Evolutionary conservation across 495 filamentous ascomycete genomes (phyloP), one percentile per base, ranked within the genome.

Genomic region (Aspergillus sclerotioniger): DNA sequence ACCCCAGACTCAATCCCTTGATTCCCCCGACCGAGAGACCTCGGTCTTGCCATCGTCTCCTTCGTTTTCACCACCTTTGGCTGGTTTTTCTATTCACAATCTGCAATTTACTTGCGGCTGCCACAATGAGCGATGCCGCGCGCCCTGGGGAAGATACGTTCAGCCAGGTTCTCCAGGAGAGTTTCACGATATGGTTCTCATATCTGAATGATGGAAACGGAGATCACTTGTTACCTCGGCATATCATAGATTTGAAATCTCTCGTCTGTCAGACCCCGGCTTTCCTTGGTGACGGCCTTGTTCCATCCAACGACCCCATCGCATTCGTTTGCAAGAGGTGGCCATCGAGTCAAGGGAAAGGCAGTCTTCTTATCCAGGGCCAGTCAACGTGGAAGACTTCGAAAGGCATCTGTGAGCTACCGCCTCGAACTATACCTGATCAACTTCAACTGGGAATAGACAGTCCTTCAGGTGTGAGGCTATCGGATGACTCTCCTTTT

Each of bases 301-400:
- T 52, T 61, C 33, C 56, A 3, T 3, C 12, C 16, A 43, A 60
- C 37, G 50, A 61, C 25, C 20, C 39, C 3, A 56, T 57, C 10
- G 61, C 59, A 17, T 67, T 67, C 47, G 57, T 52, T 37, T 68
- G 63, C 33, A 56, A 59, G 45, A 57, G 65, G 44, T 59, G 64
- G 28, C 21, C 53, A 52, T 51, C 43, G 45, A 35, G 29, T 19
- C 35, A 53, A 39, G 46, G 3, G 29, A 55, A 57, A 32, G 52
- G 48, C 43, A 56, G 55, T 29, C 62, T 66, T 43, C 6, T 66
- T 32, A 28, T 64, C 2, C 65, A 60, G 31, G 46, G 68, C 16
- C 46, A 20, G 12, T 71, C 68, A 56, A 67, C 53, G 13, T 71
- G 61, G 67, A 65, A 51, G 35, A 67, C 64, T 49, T 62, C 64